phyloP scores from a whole-genome alignment of 2,329 filamentous ascomycete species.

The Diplocarpon rosae region DNA sequence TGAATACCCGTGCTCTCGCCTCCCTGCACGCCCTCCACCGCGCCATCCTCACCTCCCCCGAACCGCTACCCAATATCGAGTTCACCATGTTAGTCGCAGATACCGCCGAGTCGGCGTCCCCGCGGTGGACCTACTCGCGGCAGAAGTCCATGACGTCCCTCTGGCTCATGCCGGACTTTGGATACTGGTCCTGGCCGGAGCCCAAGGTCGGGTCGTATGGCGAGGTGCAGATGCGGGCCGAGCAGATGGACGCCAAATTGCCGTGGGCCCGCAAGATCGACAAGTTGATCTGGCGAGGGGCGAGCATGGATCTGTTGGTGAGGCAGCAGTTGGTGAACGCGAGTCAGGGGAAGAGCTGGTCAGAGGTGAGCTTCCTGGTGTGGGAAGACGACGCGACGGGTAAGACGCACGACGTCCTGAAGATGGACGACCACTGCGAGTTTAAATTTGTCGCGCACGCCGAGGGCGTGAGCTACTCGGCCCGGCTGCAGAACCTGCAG shows the following conservation, averaged over 20 bases:
- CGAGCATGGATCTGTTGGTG: constrained; percentile 20
- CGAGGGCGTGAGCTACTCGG: constrained; percentile 30
- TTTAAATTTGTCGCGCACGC: constrained; percentile 44
- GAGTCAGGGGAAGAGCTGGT: constrained; percentile 27
- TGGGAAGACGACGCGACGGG: constrained; percentile 21
- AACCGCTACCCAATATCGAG: constrained; percentile 28
- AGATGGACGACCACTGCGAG: constrained; percentile 41
- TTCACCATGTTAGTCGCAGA: constrained; percentile 27
- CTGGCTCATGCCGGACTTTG: constrained; percentile 30
- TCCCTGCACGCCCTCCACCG: constrained; percentile 29
- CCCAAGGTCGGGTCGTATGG: constrained; percentile 29
- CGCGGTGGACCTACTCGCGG: constrained; percentile 1
- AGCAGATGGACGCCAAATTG: constrained; percentile 6
- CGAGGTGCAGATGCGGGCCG: constrained; percentile 17
- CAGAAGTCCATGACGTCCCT: constrained; percentile 20
- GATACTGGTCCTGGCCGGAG: constrained; percentile 28
- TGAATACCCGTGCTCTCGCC: constrained; percentile 24
- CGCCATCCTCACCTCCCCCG: constrained; percentile 27
- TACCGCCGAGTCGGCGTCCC: constrained; percentile 10
- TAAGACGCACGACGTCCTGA: constrained; percentile 29
- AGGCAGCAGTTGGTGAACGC: constrained; percentile 23
- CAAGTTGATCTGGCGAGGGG: constrained; percentile 23
- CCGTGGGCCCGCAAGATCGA: constrained; percentile 13
- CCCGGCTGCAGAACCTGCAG: constrained; percentile 6
- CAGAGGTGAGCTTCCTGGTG: constrained; percentile 23